Base-by-base conservation (phyloP, 345 rosid species). In the Brassica nigra region DNA sequence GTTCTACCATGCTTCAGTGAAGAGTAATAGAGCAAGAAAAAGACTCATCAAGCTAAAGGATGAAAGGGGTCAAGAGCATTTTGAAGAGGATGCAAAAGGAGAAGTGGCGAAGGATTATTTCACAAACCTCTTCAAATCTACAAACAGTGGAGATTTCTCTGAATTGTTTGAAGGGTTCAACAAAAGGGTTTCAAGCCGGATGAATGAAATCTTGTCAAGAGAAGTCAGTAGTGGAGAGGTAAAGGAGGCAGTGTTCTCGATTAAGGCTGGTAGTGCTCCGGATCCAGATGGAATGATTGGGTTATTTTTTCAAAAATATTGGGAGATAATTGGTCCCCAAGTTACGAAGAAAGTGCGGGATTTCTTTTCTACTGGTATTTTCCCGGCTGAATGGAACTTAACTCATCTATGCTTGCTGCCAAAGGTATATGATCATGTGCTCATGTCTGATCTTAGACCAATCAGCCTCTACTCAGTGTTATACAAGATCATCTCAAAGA, bases 261-360 rank as follows among this genome's bases (percentile, higher is more conserved):
- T 62, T 0, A 61, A 28, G 0, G 16, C 18, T 0, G 6, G 34
- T 0, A 62, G 15, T 5, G 34, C 66, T 2, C 36, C 36, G 0
- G 66, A 8, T 0, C 14, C 33, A 0, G 16, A 62, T 12, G 64
- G 64, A 0, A 59, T 59, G 64, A 8, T 31, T 9, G 6, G 14
- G 0, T 3, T 59, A 0, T 59, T 59, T 1, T 59, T 23, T 0
- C 64, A 59, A 2, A 12, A 18, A 1, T 59, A 23, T 4, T 59
- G n/a, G 64, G 1, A 4, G 2, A 27, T 9, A 0, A 4, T 23
- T 27, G n/a, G 33, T 0, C 2, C 0, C 0, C 34, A 62, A 4
- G 36, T 62, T 0, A 5, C 0, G 0, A 0, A 5, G 0, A 36
- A 62, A 14, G 66, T 59, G 0, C 3, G 3, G 1, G 29, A 0